These are phyloP conservation scores for Stevia rebaudiana DNA, from an alignment of 140 eudicot genomes.

Conservation along the genomic window DNA sequence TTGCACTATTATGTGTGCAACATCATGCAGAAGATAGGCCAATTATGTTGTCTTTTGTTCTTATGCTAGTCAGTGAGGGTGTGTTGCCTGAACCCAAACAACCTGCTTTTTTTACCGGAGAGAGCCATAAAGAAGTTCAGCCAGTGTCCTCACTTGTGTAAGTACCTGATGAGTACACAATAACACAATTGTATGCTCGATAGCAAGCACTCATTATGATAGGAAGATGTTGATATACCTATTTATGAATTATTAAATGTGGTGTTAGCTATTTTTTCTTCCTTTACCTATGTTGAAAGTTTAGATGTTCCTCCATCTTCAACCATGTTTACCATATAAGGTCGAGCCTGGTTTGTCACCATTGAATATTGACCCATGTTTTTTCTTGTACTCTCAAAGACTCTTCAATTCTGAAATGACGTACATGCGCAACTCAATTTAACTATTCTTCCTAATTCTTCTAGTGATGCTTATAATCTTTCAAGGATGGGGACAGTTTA, in stretches of 20 bases:
- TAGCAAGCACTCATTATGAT: no score
- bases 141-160: no score
- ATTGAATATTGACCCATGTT: no score
- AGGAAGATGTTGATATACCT: no score
- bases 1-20: constrained; percentile 23
- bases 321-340: no score
- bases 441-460: background rate
- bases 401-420: no score
- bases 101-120: background rate
- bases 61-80: background rate
- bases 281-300: no score
- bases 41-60: constrained; percentile 12
- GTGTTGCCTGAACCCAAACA: background rate
- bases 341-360: background rate
- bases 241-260: no score
- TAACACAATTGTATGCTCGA: constrained; percentile 27
- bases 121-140: background rate
- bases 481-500: background rate
- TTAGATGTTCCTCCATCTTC: no score
- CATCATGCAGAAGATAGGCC: constrained; percentile 30
- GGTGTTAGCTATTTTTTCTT: no score
- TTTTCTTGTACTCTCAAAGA: no score
- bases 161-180: constrained; percentile 13
- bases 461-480: background rate
- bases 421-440: background rate